These are phyloP conservation scores for Nevesoporus exiguus DNA, from an alignment of 768 basidiomycete genomes.

Conservation along the genomic window DNA sequence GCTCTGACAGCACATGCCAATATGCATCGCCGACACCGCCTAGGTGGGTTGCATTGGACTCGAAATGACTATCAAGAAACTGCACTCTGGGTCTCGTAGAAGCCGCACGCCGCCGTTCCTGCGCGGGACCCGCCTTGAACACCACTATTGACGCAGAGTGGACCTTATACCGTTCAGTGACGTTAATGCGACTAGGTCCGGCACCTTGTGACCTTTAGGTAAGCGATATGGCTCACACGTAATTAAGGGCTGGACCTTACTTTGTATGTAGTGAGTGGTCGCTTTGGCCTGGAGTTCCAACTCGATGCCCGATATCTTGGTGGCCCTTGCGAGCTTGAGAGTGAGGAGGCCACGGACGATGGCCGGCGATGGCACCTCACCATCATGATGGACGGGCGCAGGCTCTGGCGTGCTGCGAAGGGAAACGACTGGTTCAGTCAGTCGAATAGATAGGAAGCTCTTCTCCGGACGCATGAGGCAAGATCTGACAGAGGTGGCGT, in stretches of 20 bases:
- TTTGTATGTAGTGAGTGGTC: conserved; percentile 80
- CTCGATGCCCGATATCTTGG: conserved; percentile 81
- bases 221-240: neutral
- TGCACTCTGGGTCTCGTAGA: conserved; percentile 19
- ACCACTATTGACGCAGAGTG: conserved; percentile 69
- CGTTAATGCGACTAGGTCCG: conserved; percentile 70
- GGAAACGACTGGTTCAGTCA: conserved; percentile 75
- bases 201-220: conserved; percentile 38
- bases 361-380: conserved; percentile 50
- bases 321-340: conserved; percentile 68
- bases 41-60: neutral
- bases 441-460: conserved; percentile 50
- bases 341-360: conserved; percentile 65
- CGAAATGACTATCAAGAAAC: conserved; percentile 5
- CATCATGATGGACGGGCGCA: conserved; percentile 16
- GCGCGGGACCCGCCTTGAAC: conserved; percentile 58
- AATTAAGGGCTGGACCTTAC: conserved; percentile 38
- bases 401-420: conserved; percentile 46
- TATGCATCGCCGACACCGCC: neutral
- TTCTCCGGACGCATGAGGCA: conserved; percentile 26
- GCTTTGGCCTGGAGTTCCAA: conserved; percentile 73
- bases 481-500: neutral
- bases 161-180: conserved; percentile 73
- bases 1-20: neutral
- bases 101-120: conserved; percentile 15